A percentile compares a stretch with the other conserved stretches of the same genome.
Evolutionary conservation across 2,329 filamentous ascomycete species (phyloP).

Genomic region (Penicillium decumbens): DNA sequence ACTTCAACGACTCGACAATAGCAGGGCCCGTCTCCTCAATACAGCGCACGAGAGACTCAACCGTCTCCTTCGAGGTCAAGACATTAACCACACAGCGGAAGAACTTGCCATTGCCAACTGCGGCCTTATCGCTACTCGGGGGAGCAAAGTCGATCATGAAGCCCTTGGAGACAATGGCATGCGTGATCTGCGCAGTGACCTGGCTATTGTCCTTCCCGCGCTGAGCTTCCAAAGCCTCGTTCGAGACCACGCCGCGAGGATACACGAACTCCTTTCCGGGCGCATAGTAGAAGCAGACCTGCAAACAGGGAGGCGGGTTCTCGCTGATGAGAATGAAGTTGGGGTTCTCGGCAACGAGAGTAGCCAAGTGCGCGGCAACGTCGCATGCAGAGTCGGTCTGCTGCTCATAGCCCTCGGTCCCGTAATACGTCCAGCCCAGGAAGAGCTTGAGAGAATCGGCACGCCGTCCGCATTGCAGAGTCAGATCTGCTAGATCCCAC

Average conservation of each 20-base stretch:
- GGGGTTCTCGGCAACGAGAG: conserved; percentile 50
- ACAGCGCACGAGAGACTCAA: conserved; percentile 59
- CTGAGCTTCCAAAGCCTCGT: conserved; percentile 37
- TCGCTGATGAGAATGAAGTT: conserved; percentile 69
- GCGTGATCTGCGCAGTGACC: conserved; percentile 53
- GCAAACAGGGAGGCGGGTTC: conserved; percentile 78
- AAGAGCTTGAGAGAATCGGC: conserved; percentile 85
- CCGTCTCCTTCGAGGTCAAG: conserved; percentile 54
- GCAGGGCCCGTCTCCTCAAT: conserved; percentile 49
- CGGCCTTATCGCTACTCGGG: conserved; percentile 45
- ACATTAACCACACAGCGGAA: conserved; percentile 66
- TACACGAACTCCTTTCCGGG: conserved; percentile 51
- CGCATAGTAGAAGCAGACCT: conserved; percentile 90
- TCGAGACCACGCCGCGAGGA: conserved; percentile 27
- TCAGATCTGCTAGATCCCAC: conserved; percentile 88
- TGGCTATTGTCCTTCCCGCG: conserved; percentile 49
- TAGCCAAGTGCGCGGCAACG: conserved; percentile 64
- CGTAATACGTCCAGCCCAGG: conserved; percentile 85
- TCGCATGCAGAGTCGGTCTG: conserved; percentile 70
- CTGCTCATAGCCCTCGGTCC: conserved; percentile 63
- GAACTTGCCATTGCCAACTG: conserved; percentile 57
- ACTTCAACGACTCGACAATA: conserved; percentile 30
- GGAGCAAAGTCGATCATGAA: conserved; percentile 68
- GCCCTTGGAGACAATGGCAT: conserved; percentile 53
- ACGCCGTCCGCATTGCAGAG: conserved; percentile 84